A percentile compares a stretch with the other conserved stretches of the same genome.
These are phyloP conservation scores for Arthroderma sp. DNA, from an alignment of 2,329 filamentous ascomycete species.

Conservation along the genomic window DNA sequence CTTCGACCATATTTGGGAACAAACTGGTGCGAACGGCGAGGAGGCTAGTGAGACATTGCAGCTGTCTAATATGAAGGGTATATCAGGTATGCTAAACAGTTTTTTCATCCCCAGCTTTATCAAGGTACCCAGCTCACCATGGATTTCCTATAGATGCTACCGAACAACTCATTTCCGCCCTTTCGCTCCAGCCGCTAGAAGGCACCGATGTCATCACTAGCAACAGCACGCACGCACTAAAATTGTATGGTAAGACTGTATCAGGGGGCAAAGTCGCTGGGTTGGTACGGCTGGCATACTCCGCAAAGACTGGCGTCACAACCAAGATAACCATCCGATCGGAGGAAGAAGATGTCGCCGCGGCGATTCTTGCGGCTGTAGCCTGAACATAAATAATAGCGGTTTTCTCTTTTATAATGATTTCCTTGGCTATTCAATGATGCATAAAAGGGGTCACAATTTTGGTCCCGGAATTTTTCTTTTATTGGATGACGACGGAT, in stretches of 20 bases:
- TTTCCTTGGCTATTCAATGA: too few species aligned
- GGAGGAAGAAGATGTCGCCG: conserved; percentile 84
- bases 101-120: conserved; percentile 4
- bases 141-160: conserved; percentile 58
- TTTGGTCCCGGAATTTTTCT: too few species aligned
- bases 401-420: conserved; percentile 5
- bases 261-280: conserved; percentile 79
- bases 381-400: conserved; percentile 40
- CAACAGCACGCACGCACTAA: conserved; percentile 83
- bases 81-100: conserved; percentile 51
- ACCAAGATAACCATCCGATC: conserved; percentile 87
- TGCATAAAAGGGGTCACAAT: too few species aligned
- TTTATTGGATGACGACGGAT: too few species aligned
- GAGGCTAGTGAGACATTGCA: conserved; percentile 86
- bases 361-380: conserved; percentile 70
- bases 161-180: conserved; percentile 70
- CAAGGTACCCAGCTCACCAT: conserved; percentile 1
- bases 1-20: conserved; percentile 93
- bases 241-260: conserved; percentile 90
- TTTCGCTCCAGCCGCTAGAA: conserved; percentile 87
- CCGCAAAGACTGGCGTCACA: conserved; percentile 81
- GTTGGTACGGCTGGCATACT: conserved; percentile 84
- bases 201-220: conserved; percentile 84
- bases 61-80: conserved; percentile 76
- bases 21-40: conserved; percentile 75